These are phyloP conservation scores for Hondaea fermentalgiana DNA, from an alignment of 108 stramenopile species.

Conservation along the genomic window DNA sequence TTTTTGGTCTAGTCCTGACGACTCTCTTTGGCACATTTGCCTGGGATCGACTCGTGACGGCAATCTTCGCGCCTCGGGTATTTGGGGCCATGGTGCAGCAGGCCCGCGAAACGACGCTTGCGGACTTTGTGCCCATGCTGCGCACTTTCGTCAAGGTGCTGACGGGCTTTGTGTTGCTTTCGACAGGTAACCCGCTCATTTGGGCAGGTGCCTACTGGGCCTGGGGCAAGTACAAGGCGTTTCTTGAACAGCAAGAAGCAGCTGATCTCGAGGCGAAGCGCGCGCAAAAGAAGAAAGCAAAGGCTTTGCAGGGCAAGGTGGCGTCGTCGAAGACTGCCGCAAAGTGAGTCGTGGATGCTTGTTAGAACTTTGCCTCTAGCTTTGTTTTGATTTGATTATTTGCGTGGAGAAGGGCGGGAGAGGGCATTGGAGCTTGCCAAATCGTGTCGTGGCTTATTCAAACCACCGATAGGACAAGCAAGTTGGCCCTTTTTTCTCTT, in stretches of 20 bases:
- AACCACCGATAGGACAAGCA: no score
- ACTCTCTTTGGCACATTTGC: slow-evolving; percentile 70
- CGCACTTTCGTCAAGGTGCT: slow-evolving; percentile 4
- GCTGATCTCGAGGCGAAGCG: background rate
- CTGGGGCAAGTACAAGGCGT: background rate
- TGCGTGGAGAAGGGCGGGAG: no score
- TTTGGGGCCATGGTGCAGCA: slow-evolving; percentile 18
- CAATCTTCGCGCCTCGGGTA: slow-evolving; percentile 77
- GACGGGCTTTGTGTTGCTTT: background rate
- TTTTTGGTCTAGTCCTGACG: slow-evolving; percentile 64
- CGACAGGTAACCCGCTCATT: slow-evolving; percentile 15
- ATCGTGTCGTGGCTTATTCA: no score
- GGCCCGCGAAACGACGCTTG: background rate
- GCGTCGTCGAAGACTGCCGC: no score
- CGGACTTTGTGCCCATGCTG: slow-evolving; percentile 25
- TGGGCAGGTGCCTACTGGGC: background rate
- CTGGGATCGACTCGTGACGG: slow-evolving; percentile 82
- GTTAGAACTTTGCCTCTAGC: no score
- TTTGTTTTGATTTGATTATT: no score
- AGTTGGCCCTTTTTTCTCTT: no score
- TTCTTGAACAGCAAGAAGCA: background rate
- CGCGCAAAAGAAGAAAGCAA: background rate
- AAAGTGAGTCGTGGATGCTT: no score
- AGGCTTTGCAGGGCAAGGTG: background rate
- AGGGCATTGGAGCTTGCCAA: no score